Evolutionary conservation across 1,284 basidiomycete species (phyloP).

Genomic region (Austroboletus niveus): DNA sequence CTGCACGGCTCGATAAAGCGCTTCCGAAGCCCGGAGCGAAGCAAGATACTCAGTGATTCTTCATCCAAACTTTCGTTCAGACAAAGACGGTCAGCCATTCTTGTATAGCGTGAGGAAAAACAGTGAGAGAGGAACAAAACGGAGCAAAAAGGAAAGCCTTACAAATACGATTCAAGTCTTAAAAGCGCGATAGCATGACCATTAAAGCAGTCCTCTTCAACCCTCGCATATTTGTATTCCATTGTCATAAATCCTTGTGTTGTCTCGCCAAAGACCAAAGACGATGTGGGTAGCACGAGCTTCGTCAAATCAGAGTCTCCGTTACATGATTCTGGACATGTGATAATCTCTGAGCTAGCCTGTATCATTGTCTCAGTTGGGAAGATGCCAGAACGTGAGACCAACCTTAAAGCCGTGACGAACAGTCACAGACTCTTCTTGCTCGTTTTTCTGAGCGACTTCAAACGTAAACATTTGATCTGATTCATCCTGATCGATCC

Average conservation of each 20-base stretch:
- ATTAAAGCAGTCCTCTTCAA: not conserved
- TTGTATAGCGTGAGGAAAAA: constrained; percentile 6
- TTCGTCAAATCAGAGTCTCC: constrained; percentile 16
- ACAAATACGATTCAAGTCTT: too few species aligned
- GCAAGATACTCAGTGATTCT: constrained; percentile 29
- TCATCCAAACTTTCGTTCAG: constrained; percentile 29
- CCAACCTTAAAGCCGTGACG: constrained; percentile 44
- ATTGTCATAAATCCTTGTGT: constrained; percentile 35
- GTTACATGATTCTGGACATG: not conserved
- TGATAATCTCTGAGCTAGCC: constrained; percentile 18
- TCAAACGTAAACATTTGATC: constrained; percentile 54
- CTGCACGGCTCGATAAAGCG: constrained; percentile 15
- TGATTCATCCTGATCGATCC: constrained; percentile 38
- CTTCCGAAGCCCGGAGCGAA: constrained; percentile 29
- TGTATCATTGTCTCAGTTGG: not conserved
- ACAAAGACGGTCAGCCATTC: constrained; percentile 24
- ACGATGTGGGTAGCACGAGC: constrained; percentile 16
- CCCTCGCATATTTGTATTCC: constrained; percentile 17
- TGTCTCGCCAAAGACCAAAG: constrained; percentile 36
- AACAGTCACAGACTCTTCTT: constrained; percentile 49
- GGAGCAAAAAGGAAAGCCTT: too few species aligned
- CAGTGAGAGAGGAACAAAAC: too few species aligned
- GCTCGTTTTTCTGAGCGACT: constrained; percentile 55
- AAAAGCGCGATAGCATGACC: too few species aligned
- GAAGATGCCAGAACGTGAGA: not conserved